Base-by-base conservation (phyloP, 148 eudicot species). In the Oxyria digyna region DNA sequence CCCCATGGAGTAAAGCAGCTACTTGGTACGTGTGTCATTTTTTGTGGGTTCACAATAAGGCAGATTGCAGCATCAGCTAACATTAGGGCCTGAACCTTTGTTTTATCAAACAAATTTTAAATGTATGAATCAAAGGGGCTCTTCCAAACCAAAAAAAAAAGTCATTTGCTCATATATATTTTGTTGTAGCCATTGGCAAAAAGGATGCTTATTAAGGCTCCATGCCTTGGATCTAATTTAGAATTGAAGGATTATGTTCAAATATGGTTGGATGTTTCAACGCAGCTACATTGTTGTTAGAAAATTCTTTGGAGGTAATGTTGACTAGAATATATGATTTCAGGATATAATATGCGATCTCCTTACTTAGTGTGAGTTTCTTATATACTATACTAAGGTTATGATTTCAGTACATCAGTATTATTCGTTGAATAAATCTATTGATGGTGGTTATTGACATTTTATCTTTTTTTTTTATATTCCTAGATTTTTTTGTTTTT, bases 1-100 rank as follows among this genome's bases (percentile, higher is more conserved):
- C 70, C 81, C 86, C 24, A 72, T 76, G 78, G 74, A 78, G 64
- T 72, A 69, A 74, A 66, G 69, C 18, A 29, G 35, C 65, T n/a
- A 59, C 65, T 10, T 18, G 62, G 65, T 59, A 59, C 65, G 18
- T 59, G 14, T 59, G 65, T 15, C 65, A 59, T 59, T 59, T 55
- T 31, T 59, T 59, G 65, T 54, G 65, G 65, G 65, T 59, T 59
- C 65, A 29, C 31, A 59, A 59, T 59, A 59, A 59, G 38, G 37
- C 38, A 27, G 65, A 59, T 59, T 29, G 65, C 65, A 59, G 65
- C 29, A 29, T 29, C 37, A 29, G 31, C 62, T 54, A 23, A 24
- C 27, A 54, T 31, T 54, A 54, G 26, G n/a, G 62, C 15, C 38
- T 59, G 33, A 13, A 29, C 29, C 65, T 13, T 59, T 59, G 35